Evolutionary conservation across 768 basidiomycete species (phyloP).

Genomic region (Leccinum boreale): DNA sequence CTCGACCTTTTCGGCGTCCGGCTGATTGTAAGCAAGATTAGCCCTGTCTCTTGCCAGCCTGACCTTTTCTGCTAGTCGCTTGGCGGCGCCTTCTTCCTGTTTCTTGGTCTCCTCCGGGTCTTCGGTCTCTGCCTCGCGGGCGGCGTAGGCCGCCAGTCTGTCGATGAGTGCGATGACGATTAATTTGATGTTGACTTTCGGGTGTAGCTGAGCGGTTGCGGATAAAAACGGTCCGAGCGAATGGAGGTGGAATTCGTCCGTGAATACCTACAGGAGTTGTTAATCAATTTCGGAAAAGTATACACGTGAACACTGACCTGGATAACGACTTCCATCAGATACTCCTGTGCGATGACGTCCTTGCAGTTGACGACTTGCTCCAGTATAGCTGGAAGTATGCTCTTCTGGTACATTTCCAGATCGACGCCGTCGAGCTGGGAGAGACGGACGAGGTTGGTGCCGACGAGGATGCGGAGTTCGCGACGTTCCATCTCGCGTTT

Average conservation of each 20-base stretch:
- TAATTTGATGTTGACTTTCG: slow-evolving; percentile 97
- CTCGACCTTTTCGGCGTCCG: slow-evolving; percentile 18
- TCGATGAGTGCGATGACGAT: slow-evolving; percentile 98
- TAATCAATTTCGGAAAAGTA: too few species aligned
- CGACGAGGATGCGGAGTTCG: slow-evolving; percentile 93
- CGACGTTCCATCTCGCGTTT: slow-evolving; percentile 95
- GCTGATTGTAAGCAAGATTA: slow-evolving; percentile 46
- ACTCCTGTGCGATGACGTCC: slow-evolving; percentile 98
- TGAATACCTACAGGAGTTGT: slow-evolving; percentile 69
- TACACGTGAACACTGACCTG: slow-evolving; percentile 54
- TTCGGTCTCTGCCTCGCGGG: slow-evolving; percentile 95
- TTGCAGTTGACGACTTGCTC: slow-evolving; percentile 99
- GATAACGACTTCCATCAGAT: slow-evolving; percentile 99
- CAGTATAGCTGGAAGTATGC: slow-evolving; percentile 87
- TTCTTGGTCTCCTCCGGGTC: slow-evolving; percentile 91
- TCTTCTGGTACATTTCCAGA: slow-evolving; percentile 81
- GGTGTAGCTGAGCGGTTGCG: slow-evolving; percentile 94
- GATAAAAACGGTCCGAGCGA: slow-evolving; percentile 93
- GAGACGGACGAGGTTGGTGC: slow-evolving; percentile 94
- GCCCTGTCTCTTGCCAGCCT: slow-evolving; percentile 64
- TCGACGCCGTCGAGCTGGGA: slow-evolving; percentile 97
- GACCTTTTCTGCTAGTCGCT: slow-evolving; percentile 83
- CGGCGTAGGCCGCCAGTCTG: slow-evolving; percentile 91
- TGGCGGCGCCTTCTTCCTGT: slow-evolving; percentile 91
- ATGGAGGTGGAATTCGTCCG: slow-evolving; percentile 97